Conservation (phyloP, 2,329 filamentous ascomycete species). For the Lachnum nothofagi region DNA sequence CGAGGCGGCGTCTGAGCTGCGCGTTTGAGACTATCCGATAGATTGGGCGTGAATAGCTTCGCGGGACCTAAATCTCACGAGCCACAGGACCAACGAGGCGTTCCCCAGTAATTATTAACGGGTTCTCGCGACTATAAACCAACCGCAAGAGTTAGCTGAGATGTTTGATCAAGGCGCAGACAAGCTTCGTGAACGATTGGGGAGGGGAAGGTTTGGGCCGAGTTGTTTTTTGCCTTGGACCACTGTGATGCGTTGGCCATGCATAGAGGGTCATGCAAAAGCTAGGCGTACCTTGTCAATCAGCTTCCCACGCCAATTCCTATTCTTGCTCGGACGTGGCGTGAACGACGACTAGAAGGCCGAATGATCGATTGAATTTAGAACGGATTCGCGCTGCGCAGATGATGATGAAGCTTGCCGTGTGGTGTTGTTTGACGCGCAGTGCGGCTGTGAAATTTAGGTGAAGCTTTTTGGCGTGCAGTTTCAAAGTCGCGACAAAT, state of each 20-base stretch:
- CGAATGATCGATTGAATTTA: conserved; percentile 7
- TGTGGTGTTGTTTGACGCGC: conserved; percentile 21
- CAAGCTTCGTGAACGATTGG: conserved; percentile 26
- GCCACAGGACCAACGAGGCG: conserved; percentile 23
- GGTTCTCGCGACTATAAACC: conserved; percentile 24
- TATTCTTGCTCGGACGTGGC: conserved; percentile 26
- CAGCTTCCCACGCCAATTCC: conserved; percentile 26
- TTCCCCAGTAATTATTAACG: conserved; percentile 25
- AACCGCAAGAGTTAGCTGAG: conserved; percentile 32
- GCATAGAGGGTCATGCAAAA: conserved; percentile 30
- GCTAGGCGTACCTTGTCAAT: conserved; percentile 33
- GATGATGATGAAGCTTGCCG: conserved; percentile 15
- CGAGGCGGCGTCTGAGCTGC: conserved; percentile 19
- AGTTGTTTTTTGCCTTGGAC: conserved; percentile 28
- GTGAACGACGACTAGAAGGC: conserved; percentile 12
- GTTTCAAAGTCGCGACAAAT: conserved; percentile 8
- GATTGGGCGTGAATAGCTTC: conserved; percentile 20
- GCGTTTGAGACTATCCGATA: conserved; percentile 28
- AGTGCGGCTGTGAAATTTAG: conserved; percentile 15
- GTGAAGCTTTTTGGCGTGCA: neutral
- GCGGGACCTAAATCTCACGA: conserved; percentile 22
- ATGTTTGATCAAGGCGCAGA: conserved; percentile 23
- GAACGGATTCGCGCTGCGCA: conserved; percentile 16
- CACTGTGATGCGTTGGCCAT: conserved; percentile 34
- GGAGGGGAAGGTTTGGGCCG: conserved; percentile 24